These are phyloP conservation scores for Marchantia polymorpha DNA, from an alignment of 225 moss, liverwort and hornwort genomes.

Conservation along the genomic window DNA sequence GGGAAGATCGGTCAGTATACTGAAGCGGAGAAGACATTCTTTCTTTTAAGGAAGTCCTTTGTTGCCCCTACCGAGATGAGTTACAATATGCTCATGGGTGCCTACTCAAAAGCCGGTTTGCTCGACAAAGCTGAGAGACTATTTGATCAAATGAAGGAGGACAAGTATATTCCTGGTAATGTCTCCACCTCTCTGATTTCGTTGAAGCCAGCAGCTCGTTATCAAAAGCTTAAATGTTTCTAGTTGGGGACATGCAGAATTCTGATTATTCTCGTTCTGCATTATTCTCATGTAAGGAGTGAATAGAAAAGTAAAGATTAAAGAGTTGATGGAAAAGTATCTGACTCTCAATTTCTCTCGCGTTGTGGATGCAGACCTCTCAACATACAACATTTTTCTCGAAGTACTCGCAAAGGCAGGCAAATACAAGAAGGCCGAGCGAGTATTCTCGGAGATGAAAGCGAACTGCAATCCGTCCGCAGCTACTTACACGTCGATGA, in stretches of 20 bases:
- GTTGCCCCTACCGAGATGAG: slow-evolving; percentile 71
- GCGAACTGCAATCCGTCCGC: slow-evolving; percentile 55
- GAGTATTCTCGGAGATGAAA: slow-evolving; percentile 63
- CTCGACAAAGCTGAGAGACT: slow-evolving; percentile 60
- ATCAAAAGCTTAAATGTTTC: neutral
- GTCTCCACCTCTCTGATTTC: neutral
- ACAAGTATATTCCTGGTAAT: slow-evolving; percentile 61
- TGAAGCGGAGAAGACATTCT: slow-evolving; percentile 75
- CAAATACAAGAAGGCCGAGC: slow-evolving; percentile 70
- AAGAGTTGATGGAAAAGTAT: neutral
- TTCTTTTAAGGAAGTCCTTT: slow-evolving; percentile 49
- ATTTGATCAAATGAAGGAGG: slow-evolving; percentile 70
- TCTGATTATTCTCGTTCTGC: neutral
- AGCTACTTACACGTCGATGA: slow-evolving; percentile 84
- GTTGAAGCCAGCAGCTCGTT: neutral
- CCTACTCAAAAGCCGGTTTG: slow-evolving; percentile 61
- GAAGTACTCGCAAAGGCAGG: slow-evolving; percentile 70
- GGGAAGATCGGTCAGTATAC: slow-evolving; percentile 61
- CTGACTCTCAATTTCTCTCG: neutral
- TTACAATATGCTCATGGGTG: slow-evolving; percentile 83
- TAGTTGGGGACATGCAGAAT: neutral
- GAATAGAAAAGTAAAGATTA: neutral
- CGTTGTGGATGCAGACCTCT: slow-evolving; percentile 45
- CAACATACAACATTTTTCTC: slow-evolving; percentile 78
- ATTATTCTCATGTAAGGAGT: neutral